Evolutionary conservation across 2,329 filamentous ascomycete genomes (phyloP).

Genomic region (Talaromyces funiculosus): DNA sequence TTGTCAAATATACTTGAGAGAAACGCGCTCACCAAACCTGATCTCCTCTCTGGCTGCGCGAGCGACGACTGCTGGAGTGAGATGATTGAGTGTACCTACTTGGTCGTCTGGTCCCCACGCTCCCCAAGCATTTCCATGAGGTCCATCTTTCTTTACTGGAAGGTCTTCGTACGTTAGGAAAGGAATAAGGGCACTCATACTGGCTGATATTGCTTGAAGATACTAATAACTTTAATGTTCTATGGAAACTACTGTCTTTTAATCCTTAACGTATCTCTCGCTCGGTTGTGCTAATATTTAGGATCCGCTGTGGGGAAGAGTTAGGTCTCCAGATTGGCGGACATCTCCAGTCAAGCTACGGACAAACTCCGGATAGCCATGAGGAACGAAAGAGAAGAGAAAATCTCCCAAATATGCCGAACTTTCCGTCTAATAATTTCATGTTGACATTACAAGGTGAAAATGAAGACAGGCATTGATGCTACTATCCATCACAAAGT

Average conservation of each 20-base stretch:
- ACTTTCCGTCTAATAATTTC: too few relatives aligned
- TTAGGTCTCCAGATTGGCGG: not conserved
- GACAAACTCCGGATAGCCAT: not conserved
- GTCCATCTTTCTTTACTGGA: conserved; percentile 27
- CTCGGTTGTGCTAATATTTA: not conserved
- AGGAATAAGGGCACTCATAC: not conserved
- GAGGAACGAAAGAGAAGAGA: not conserved
- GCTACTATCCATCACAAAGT: not conserved
- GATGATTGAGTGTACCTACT: conserved; percentile 50
- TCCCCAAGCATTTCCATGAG: conserved; percentile 52
- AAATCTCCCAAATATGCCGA: too few relatives aligned
- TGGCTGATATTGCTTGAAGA: not conserved
- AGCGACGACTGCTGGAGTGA: conserved; percentile 42
- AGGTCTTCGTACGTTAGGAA: not conserved
- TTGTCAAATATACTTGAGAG: conserved; percentile 1
- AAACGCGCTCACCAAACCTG: conserved; percentile 24
- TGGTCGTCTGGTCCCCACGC: conserved; percentile 49
- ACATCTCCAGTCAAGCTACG: not conserved
- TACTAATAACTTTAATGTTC: too few relatives aligned
- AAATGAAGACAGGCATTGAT: not conserved
- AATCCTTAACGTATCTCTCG: not conserved
- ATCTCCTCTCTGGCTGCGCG: conserved; percentile 42
- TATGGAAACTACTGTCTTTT: too few relatives aligned
- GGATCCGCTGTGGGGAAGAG: not conserved
- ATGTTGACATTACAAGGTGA: too few relatives aligned